Conservation (phyloP, 208 protist species). For the Leptomonas pyrrhocoris region DNA sequence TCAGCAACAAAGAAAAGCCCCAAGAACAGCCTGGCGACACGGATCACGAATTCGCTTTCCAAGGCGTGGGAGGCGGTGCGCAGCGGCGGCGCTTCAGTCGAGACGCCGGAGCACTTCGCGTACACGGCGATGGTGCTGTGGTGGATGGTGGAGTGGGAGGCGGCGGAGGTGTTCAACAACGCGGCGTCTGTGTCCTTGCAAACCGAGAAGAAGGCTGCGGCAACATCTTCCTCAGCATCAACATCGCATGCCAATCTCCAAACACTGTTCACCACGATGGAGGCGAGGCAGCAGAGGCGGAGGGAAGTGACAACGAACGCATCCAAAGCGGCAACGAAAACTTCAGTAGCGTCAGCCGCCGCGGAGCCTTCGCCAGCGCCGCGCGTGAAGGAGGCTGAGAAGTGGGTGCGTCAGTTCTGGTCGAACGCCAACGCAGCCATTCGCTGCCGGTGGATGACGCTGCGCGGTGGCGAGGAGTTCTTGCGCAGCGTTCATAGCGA, state of each 20-base stretch:
- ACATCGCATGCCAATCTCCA: neutral
- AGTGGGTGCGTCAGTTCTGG: conserved; percentile 20
- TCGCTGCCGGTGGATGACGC: conserved; percentile 21
- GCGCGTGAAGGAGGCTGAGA: neutral
- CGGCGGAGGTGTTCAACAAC: neutral
- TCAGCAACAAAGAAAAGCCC: conserved; percentile 5
- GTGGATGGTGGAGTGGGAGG: conserved; percentile 54
- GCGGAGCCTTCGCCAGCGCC: neutral
- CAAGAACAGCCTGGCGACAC: conserved; percentile 22
- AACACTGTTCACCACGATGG: neutral
- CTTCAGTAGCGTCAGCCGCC: neutral
- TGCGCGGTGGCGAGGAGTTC: conserved; percentile 23
- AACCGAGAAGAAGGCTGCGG: neutral
- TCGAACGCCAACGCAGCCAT: conserved; percentile 11
- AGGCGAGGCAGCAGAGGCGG: conserved; percentile 3
- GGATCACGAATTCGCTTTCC: conserved; percentile 42
- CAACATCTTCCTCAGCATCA: neutral
- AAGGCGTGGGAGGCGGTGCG: conserved; percentile 58
- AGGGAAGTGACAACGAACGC: neutral
- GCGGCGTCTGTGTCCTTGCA: neutral
- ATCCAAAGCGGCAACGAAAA: neutral
- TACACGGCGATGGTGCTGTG: conserved; percentile 51
- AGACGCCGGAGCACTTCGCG: conserved; percentile 47
- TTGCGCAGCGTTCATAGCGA: neutral
- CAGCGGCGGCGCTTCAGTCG: conserved; percentile 33